These are phyloP conservation scores for Thalassiosira mediterranea DNA, from an alignment of 352 stramenopile genomes.

Conservation along the genomic window DNA sequence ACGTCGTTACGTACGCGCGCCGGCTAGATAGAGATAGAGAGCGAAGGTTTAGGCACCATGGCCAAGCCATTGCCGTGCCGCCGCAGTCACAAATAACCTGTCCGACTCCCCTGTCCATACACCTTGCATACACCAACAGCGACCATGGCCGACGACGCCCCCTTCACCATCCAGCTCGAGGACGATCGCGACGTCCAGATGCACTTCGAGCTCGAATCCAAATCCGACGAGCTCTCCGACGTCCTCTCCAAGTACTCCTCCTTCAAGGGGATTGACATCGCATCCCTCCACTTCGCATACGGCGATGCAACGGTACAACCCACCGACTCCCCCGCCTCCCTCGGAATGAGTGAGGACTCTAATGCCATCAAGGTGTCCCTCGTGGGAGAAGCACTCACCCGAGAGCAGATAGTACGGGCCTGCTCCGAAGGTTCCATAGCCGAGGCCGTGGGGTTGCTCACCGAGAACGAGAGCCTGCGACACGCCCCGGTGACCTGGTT, in stretches of 20 bases:
- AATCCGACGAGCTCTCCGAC: conserved; percentile 8
- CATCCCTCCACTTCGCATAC: conserved; percentile 28
- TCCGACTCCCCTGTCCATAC: not conserved
- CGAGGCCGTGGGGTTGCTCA: conserved; percentile 21
- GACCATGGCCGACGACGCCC: conserved; percentile 15
- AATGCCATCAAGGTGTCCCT: conserved; percentile 29
- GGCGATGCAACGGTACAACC: not conserved
- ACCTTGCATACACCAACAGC: not conserved
- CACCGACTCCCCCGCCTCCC: conserved; percentile 18
- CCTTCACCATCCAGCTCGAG: conserved; percentile 36
- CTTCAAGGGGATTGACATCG: conserved; percentile 18
- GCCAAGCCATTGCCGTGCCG: too few species aligned
- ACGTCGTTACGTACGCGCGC: too few species aligned
- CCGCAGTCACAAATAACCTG: not conserved
- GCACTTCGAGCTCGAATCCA: conserved; percentile 31
- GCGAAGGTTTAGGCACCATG: too few species aligned
- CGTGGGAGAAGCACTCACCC: conserved; percentile 13
- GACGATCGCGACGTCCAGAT: conserved; percentile 31
- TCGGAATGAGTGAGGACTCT: conserved; percentile 31
- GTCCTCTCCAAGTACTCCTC: conserved; percentile 27
- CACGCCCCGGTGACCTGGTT: conserved; percentile 34
- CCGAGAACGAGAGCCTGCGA: conserved; percentile 22
- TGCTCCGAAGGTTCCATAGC: conserved; percentile 6
- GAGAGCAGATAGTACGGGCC: conserved; percentile 21
- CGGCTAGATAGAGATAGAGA: too few species aligned